These are phyloP conservation scores for Carex myosuroides DNA, from an alignment of 176 grass and related monocot genomes.

Conservation along the genomic window DNA sequence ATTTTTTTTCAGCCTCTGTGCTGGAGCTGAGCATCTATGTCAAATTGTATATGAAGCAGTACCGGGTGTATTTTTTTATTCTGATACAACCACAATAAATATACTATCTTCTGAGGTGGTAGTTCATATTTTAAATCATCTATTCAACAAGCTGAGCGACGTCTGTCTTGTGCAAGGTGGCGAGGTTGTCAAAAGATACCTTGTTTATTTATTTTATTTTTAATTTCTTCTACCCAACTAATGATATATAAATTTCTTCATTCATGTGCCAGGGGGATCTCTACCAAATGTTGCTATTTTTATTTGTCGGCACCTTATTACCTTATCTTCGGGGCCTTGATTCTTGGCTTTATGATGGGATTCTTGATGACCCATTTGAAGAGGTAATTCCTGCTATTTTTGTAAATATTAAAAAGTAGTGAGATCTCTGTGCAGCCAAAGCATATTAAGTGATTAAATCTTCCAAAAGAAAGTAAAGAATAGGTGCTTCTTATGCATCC, in stretches of 20 bases:
- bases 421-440: not conserved
- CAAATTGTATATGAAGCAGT: conserved; percentile 56
- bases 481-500: not conserved
- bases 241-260: conserved; percentile 12
- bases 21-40: conserved; percentile 66
- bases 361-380: conserved; percentile 91
- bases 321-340: conserved; percentile 88
- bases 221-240: not conserved
- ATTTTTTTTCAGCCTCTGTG: conserved; percentile 53
- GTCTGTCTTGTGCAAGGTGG: conserved; percentile 83
- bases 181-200: conserved; percentile 47
- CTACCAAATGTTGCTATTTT: conserved; percentile 75
- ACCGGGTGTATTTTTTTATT: conserved; percentile 47
- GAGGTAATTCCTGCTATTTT: conserved; percentile 48
- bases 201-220: conserved; percentile 14
- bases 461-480: not conserved
- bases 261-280: conserved; percentile 53
- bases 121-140: conserved; percentile 65
- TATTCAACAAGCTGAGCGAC: conserved; percentile 77
- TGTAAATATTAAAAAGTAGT: not conserved
- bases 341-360: conserved; percentile 97
- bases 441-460: not conserved
- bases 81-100: conserved; percentile 9
- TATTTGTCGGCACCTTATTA: conserved; percentile 65
- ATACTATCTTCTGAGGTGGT: conserved; percentile 46